Conservation (phyloP, 2,329 filamentous ascomycete genomes). For the Alternaria brassicae region DNA sequence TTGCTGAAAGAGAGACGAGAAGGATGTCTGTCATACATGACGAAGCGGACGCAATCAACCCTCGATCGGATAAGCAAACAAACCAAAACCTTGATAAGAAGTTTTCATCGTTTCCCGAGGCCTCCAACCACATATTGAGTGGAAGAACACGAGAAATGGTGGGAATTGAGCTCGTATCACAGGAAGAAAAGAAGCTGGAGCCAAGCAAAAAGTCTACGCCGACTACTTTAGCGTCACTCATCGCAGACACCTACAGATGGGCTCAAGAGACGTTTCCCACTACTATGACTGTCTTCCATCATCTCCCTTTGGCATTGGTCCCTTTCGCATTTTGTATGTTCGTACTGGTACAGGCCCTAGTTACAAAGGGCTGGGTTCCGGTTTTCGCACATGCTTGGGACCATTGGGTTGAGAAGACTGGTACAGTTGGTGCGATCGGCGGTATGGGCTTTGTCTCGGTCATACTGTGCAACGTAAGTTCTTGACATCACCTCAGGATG, state of each 20-base stretch:
- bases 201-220: conserved; percentile 18
- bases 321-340: conserved; percentile 80
- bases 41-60: conserved; percentile 13
- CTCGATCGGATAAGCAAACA: conserved; percentile 1
- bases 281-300: conserved; percentile 67
- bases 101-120: background rate
- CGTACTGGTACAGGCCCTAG: conserved; percentile 73
- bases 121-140: conserved; percentile 6
- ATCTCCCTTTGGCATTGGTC: conserved; percentile 71
- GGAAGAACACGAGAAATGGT: conserved; percentile 3
- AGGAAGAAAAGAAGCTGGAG: conserved; percentile 15
- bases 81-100: conserved; percentile 20
- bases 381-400: conserved; percentile 78
- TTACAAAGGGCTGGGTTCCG: conserved; percentile 76
- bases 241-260: conserved; percentile 61
- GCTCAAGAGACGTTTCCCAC: conserved; percentile 75
- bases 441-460: conserved; percentile 78
- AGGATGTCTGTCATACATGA: conserved; percentile 23
- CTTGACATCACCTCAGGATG: no score
- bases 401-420: conserved; percentile 73
- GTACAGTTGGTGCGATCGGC: conserved; percentile 71
- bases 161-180: background rate
- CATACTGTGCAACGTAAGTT: conserved; percentile 73
- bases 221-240: conserved; percentile 62
- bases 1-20: conserved; percentile 46